A percentile compares a stretch with the other conserved stretches of the same genome.
phyloP scores from a whole-genome alignment of 768 basidiomycete species.

The Podaxis pistillaris region DNA sequence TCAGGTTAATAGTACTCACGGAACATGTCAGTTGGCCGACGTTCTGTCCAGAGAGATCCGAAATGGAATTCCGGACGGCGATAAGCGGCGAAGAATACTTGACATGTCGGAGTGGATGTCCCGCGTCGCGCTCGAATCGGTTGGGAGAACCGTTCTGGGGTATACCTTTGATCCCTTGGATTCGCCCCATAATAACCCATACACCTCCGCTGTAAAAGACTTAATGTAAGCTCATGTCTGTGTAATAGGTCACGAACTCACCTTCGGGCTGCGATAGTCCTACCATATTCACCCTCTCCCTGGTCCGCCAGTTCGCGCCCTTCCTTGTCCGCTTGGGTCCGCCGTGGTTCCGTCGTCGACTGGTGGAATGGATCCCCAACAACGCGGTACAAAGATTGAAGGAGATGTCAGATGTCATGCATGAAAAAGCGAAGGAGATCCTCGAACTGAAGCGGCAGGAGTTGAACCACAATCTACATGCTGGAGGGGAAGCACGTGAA shows the following conservation, averaged over 20 bases:
- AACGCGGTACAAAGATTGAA: slow-evolving; percentile 39
- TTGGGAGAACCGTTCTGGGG: slow-evolving; percentile 42
- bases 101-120: slow-evolving; percentile 49
- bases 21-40: slow-evolving; percentile 9
- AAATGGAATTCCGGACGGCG: slow-evolving; percentile 8
- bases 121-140: slow-evolving; percentile 41
- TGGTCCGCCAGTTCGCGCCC: slow-evolving; percentile 46
- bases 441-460: slow-evolving; percentile 35
- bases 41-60: slow-evolving; percentile 28
- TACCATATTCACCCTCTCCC: slow-evolving; percentile 41
- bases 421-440: slow-evolving; percentile 39
- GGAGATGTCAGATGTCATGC: slow-evolving; percentile 47
- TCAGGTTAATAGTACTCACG: neutral
- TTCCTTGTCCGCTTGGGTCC: slow-evolving; percentile 40
- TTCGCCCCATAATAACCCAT: slow-evolving; percentile 39
- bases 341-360: slow-evolving; percentile 38
- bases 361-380: slow-evolving; percentile 41
- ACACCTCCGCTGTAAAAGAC: slow-evolving; percentile 43
- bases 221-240: slow-evolving; percentile 34
- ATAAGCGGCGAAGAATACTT: slow-evolving; percentile 24
- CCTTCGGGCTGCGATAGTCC: slow-evolving; percentile 31
- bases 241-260: neutral
- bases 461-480: slow-evolving; percentile 18
- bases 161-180: slow-evolving; percentile 49
- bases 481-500: slow-evolving; percentile 20